Evolutionary conservation across 2,329 filamentous ascomycete genomes (phyloP), one percentile per base, ranked within the genome.

Genomic region (Microcyclosporella mali): DNA sequence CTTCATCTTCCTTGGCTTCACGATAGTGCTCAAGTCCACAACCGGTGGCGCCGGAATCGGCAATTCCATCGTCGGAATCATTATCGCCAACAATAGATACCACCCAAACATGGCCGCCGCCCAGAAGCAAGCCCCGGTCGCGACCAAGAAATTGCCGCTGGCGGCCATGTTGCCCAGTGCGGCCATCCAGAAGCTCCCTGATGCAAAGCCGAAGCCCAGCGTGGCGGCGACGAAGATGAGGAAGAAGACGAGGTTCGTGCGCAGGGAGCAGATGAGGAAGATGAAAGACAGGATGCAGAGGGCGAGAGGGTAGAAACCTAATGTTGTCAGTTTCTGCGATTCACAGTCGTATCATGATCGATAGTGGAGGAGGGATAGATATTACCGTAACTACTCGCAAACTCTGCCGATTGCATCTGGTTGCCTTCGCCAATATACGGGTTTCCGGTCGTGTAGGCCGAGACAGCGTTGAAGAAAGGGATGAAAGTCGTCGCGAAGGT

Each of bases 251-350:
- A 48, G 33, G 33, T 52, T 55, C 6, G 48, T 49, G n/a, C 47
- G 41, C 3, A 46, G 36, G 11, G 52, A 52, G 40, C 45, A 49
- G 34, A 55, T 38, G 16, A 52, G 43, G 46, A 52, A 55, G 37
- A 52, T 40, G 45, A 60, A 57, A 11, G 52, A 56, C 14, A 60
- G 52, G 25, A 60, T 50, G 17, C 37, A 42, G 45, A 56, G 52
- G 10, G 50, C 45, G 7, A 50, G 34, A 2, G 47, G 44, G 40
- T 52, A 53, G 45, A 53, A 53, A 9, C 40, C 48, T 53, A 18
- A 6, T 6, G 33, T 6, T 11, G 16, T 11, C 9, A 34, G n/a
- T n/a, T n/a, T n/a, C n/a, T n/a, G n/a, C n/a, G n/a, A n/a, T n/a
- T n/a, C n/a, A n/a, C n/a, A n/a, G n/a, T n/a, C n/a, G n/a, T 19